Conservation (phyloP, 106 monocot species). For the Acanthochlamys bracteata region DNA sequence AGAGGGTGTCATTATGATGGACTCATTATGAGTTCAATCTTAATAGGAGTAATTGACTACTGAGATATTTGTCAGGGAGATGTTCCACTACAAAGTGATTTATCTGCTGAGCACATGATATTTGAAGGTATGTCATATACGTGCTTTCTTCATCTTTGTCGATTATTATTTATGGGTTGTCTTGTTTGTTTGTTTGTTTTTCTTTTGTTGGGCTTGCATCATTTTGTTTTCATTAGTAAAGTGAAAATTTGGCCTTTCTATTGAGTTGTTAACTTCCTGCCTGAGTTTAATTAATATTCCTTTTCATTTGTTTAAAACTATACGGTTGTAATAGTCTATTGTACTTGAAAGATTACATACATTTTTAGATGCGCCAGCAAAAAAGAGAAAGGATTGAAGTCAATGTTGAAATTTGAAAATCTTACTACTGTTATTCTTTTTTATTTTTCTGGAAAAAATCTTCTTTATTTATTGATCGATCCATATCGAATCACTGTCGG, state of each 20-base stretch:
- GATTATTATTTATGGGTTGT: background rate
- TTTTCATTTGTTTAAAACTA: no score
- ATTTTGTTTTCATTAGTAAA: background rate
- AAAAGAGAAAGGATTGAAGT: no score
- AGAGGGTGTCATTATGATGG: slow-evolving; percentile 26
- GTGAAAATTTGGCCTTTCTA: background rate
- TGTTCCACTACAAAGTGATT: slow-evolving; percentile 79
- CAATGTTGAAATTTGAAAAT: background rate
- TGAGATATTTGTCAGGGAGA: slow-evolving; percentile 43
- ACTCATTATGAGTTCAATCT: background rate
- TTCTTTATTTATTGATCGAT: slow-evolving; percentile 66
- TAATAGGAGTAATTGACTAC: background rate
- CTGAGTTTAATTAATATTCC: background rate
- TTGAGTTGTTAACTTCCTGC: background rate
- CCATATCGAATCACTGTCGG: no score
- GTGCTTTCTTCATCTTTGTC: no score
- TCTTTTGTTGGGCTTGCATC: background rate
- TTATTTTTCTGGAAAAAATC: slow-evolving; percentile 5
- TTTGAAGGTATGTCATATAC: slow-evolving; percentile 57
- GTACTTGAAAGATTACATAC: no score
- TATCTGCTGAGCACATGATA: slow-evolving; percentile 84
- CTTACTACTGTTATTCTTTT: background rate
- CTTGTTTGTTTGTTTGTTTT: background rate
- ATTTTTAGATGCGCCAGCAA: no score
- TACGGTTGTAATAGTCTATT: no score